Evolutionary conservation across 2,329 filamentous ascomycete genomes (phyloP).

Genomic region (Truncatella angustata): DNA sequence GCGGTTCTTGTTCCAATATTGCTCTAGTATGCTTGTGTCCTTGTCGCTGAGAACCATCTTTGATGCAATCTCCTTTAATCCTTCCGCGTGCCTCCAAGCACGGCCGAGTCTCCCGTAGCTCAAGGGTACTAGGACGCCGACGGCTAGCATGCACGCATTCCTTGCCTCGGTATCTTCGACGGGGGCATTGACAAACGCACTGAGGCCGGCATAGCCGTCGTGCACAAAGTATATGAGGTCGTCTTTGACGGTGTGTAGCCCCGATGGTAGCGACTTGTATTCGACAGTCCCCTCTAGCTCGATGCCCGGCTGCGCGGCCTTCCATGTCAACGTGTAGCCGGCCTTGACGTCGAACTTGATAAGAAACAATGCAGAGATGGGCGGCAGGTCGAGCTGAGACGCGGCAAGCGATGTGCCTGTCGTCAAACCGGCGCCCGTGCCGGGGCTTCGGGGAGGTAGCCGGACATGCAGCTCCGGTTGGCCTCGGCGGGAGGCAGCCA

Average conservation of each 20-base stretch:
- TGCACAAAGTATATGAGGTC: slow-evolving; percentile 96
- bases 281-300: slow-evolving; percentile 85
- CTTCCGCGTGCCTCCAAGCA: slow-evolving; percentile 83
- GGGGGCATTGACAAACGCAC: slow-evolving; percentile 83
- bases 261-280: slow-evolving; percentile 94
- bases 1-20: slow-evolving; percentile 74
- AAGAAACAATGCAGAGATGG: slow-evolving; percentile 77
- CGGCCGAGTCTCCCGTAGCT: slow-evolving; percentile 83
- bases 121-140: slow-evolving; percentile 83
- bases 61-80: slow-evolving; percentile 69
- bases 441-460: slow-evolving; percentile 17
- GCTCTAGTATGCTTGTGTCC: slow-evolving; percentile 63
- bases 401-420: slow-evolving; percentile 25
- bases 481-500: slow-evolving; percentile 32
- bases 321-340: slow-evolving; percentile 90
- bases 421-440: slow-evolving; percentile 4
- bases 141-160: slow-evolving; percentile 89
- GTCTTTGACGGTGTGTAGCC: slow-evolving; percentile 81
- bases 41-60: slow-evolving; percentile 64
- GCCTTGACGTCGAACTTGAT: slow-evolving; percentile 92
- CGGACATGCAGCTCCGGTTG: slow-evolving; percentile 32
- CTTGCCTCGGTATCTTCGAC: slow-evolving; percentile 74
- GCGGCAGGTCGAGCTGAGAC: slow-evolving; percentile 45
- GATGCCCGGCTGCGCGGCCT: slow-evolving; percentile 67
- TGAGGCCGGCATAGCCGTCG: slow-evolving; percentile 78